Base-by-base conservation (phyloP, 441 rosid species). In the Lepidium campestre region DNA sequence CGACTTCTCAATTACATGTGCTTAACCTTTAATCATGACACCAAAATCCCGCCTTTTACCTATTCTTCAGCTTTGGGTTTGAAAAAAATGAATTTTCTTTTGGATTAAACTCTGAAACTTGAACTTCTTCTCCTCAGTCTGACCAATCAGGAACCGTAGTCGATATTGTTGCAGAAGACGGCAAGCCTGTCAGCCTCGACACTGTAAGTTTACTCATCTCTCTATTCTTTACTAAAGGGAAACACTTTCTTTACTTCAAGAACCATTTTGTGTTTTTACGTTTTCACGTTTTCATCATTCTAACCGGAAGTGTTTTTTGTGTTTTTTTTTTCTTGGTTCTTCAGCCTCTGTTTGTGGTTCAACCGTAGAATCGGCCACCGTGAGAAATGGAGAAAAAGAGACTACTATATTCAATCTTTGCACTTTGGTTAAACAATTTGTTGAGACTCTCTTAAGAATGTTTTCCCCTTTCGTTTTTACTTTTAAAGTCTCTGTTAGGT, bases 101-200 rank as follows among this genome's bases (percentile, higher is more conserved):
- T 11, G 22, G 14, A 39, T 32, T 2, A 0, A 17, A 52, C 42
- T 52, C 72, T 66, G 48, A 72, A 49, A 58, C 67, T 4, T 65
- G n/a, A 45, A 67, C 11, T 12, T 40, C 1, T 55, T 55, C 9
- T 32, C 49, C 35, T 31, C 79, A 86, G 95, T 90, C 93, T 69
- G 93, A 88, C 74, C 87, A 78, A 57, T 64, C 93, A 2, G 97
- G 97, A 80, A 86, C 95, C 3, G 17, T 88, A 56, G 88, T 86
- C 0, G 93, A 88, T 73, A 69, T 85, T 46, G 44, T 88, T 12
- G 87, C 52, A 18, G 89, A 90, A 79, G 97, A 90, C 48, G 82
- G 88, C 52, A 86, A 90, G 74, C 70, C 91, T 34, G 91, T 86
- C 17, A 85, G 87, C 37, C 79, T 86, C 36, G 96, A 84, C 74